Base-by-base conservation (phyloP, 176 grass and related monocot genomes). In the Cenchrus americanus region DNA sequence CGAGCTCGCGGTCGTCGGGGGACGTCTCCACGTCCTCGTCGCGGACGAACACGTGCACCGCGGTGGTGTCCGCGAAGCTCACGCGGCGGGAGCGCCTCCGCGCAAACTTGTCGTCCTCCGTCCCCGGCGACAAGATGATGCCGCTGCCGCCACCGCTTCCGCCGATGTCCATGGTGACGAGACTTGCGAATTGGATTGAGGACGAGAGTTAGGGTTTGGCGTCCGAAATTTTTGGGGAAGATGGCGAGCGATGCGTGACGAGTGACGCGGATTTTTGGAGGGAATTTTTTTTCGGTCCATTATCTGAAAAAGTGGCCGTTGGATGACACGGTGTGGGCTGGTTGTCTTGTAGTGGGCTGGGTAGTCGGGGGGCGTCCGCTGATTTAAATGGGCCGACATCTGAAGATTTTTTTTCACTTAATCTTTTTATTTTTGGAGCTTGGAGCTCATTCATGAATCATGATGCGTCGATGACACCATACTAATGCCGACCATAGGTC, bases 41-140 rank as follows among this genome's bases (percentile, higher is more conserved):
- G 69, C 96, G 89, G 52, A 87, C 87, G 89, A 96, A 99, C 80
- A 99, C 89, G 81, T 94, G 96, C 57, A 99, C 87, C 51, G 91
- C 91, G 49, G 96, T 99, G 59, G 77, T 99, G 43, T 99, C 96
- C 13, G 96, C 93, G 49, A 99, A 99, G 89, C 96, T 99, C 50
- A 99, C 96, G 27, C 96, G 91, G 61, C 96, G 96, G 43, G 93
- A 91, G 74, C 81, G 90, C 93, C 79, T 90, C 37, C 87, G 81
- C 68, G 86, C 81, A 32, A 96, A 66, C 57, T 89, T 96, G 52
- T 89, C 96, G 8, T 93, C 91, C 85, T 89, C 89, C 51, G 87
- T 94, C 68, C 58, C 94, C 71, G 83, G 88, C 69, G 79, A 82
- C 27, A 53, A 15, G 24, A 71, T 3, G 68, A 50, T 47, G 46